Conservation (phyloP, 352 stramenopile genomes). For the Globisporangium abappressorium region DNA sequence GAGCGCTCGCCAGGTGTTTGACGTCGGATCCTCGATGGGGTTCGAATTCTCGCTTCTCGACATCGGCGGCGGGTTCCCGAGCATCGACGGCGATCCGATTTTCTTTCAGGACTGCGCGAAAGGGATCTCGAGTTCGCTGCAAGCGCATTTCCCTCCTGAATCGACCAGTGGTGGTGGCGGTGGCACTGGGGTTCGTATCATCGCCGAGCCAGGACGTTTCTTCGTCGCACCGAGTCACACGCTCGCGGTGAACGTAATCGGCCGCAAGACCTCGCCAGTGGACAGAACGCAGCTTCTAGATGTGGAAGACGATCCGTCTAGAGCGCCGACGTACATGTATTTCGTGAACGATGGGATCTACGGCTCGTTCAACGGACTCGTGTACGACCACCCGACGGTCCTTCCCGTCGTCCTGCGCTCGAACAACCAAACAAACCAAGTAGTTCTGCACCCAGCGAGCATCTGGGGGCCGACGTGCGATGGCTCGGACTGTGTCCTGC, state of each 20-base stretch:
- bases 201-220: constrained; percentile 96
- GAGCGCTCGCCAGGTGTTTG: constrained; percentile 85
- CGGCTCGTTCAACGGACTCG: constrained; percentile 96
- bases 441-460: constrained; percentile 41
- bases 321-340: constrained; percentile 87
- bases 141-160: constrained; percentile 67
- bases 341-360: constrained; percentile 97
- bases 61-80: constrained; percentile 94
- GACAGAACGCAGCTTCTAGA: constrained; percentile 34
- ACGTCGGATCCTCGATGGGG: constrained; percentile 83
- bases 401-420: constrained; percentile 64
- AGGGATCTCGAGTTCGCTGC: constrained; percentile 67
- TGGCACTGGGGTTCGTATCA: constrained; percentile 70
- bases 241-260: constrained; percentile 91
- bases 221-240: constrained; percentile 91
- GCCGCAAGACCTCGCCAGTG: constrained; percentile 74
- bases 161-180: constrained; percentile 25
- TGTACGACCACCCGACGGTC: constrained; percentile 94
- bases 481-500: constrained; percentile 94
- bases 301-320: neutral
- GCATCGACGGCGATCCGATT: constrained; percentile 68
- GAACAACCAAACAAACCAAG: constrained; percentile 12
- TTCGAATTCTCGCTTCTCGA: constrained; percentile 90
- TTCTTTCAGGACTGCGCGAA: constrained; percentile 78
- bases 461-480: constrained; percentile 97